Percentiles rank a stretch among this genome's conserved stretches.
phyloP scores from a whole-genome alignment of 805 yeast genomes.

The Wickerhamomyces bisporus region DNA sequence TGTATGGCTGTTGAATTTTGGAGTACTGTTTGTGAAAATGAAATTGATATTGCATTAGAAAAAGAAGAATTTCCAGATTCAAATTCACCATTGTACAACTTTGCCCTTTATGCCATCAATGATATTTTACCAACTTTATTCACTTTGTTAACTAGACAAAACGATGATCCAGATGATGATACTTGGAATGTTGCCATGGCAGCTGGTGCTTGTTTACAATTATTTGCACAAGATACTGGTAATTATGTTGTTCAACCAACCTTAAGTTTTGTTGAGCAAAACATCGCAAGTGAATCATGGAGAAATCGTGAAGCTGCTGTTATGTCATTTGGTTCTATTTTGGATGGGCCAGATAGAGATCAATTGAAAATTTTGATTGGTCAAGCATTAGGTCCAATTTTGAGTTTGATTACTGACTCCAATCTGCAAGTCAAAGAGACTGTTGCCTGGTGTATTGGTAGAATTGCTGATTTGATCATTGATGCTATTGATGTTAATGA shows the following conservation, averaged over 20 bases:
- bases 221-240: constrained; percentile 88
- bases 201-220: constrained; percentile 93
- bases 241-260: constrained; percentile 83
- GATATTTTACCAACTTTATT: constrained; percentile 88
- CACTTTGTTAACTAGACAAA: constrained; percentile 75
- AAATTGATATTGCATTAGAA: constrained; percentile 71
- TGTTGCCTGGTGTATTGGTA: constrained; percentile 97
- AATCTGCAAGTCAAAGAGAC: constrained; percentile 89
- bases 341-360: constrained; percentile 86
- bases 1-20: constrained; percentile 99
- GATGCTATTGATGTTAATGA: constrained; percentile 64
- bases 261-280: constrained; percentile 73
- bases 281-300: constrained; percentile 64
- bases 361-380: constrained; percentile 63
- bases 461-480: constrained; percentile 84
- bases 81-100: constrained; percentile 57
- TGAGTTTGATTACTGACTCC: constrained; percentile 68
- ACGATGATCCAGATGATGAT: constrained; percentile 91
- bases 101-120: constrained; percentile 77
- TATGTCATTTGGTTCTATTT: constrained; percentile 96
- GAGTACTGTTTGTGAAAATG: constrained; percentile 99
- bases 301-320: constrained; percentile 94
- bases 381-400: constrained; percentile 80
- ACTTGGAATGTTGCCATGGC: constrained; percentile 99
- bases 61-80: constrained; percentile 55